A percentile compares a stretch with the other conserved stretches of the same genome.
These are phyloP conservation scores for Rhodotorula paludigena DNA, from an alignment of 768 basidiomycete species.

Conservation along the genomic window DNA sequence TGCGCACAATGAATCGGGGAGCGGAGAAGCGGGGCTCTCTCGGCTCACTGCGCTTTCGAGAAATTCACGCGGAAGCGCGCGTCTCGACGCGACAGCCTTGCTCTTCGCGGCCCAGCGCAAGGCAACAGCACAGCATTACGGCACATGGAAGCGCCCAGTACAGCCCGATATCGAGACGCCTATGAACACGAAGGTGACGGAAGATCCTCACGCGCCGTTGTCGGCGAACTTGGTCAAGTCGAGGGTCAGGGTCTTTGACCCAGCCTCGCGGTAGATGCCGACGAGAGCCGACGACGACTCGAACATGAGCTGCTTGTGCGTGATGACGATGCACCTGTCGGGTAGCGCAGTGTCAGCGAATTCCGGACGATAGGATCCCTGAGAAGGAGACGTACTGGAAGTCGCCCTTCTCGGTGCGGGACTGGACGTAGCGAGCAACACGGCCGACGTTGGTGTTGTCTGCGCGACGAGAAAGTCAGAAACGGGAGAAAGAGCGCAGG, in stretches of 20 bases:
- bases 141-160: background rate
- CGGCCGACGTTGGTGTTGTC: conserved; percentile 99
- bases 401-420: conserved; percentile 63
- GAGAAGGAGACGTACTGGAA: conserved; percentile 22
- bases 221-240: conserved; percentile 50
- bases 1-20: no score
- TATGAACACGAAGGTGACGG: background rate
- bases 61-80: no score
- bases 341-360: background rate
- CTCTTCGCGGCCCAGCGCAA: no score
- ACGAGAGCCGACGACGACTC: conserved; percentile 40
- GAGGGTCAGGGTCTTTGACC: conserved; percentile 68
- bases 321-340: conserved; percentile 79
- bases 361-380: background rate
- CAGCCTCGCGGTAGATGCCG: conserved; percentile 42
- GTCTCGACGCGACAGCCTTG: no score
- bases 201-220: background rate
- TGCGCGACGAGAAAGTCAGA: background rate
- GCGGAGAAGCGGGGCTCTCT: no score
- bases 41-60: no score
- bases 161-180: no score
- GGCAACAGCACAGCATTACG: background rate
- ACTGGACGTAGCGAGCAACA: conserved; percentile 84
- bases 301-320: conserved; percentile 77
- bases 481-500: background rate